Evolutionary conservation across 768 basidiomycete species (phyloP).

Genomic region (Tylopilus intermedius): DNA sequence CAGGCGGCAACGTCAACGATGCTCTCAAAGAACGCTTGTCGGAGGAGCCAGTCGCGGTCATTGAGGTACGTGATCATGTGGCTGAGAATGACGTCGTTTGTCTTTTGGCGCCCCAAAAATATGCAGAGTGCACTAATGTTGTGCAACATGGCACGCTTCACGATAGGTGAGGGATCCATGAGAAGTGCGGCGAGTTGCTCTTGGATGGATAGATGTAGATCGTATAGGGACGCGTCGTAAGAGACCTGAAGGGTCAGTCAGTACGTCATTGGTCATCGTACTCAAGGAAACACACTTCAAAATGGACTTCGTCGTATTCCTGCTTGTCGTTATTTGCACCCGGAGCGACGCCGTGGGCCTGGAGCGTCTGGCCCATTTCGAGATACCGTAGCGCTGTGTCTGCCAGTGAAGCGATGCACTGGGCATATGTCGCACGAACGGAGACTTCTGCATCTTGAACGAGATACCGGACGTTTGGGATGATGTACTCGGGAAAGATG

Average conservation of each 20-base stretch:
- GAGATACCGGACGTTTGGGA: conserved; percentile 83
- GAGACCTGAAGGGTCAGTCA: conserved; percentile 56
- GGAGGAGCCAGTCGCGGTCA: conserved; percentile 87
- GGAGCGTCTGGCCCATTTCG: conserved; percentile 90
- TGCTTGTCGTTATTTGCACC: conserved; percentile 43
- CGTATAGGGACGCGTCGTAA: conserved; percentile 82
- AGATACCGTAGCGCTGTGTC: conserved; percentile 83
- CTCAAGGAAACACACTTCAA: conserved; percentile 52
- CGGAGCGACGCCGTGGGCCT: conserved; percentile 66
- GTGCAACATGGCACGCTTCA: conserved; percentile 85
- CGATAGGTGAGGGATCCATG: conserved; percentile 82
- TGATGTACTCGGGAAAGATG: conserved; percentile 92
- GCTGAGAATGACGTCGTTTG: conserved; percentile 91
- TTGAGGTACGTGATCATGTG: conserved; percentile 83
- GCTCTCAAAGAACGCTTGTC: conserved; percentile 91
- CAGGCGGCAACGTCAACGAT: conserved; percentile 94
- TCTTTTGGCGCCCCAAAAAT: conserved; percentile 88
- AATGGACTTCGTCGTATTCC: conserved; percentile 73
- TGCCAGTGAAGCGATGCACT: conserved; percentile 79
- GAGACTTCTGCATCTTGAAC: conserved; percentile 80
- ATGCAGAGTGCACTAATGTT: conserved; percentile 87
- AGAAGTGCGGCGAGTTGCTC: conserved; percentile 84
- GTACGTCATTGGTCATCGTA: background rate
- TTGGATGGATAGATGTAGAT: conserved; percentile 79
- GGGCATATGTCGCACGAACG: conserved; percentile 78